These are phyloP conservation scores for Saturnispora saitoi DNA, from an alignment of 805 yeast species.

Conservation along the genomic window DNA sequence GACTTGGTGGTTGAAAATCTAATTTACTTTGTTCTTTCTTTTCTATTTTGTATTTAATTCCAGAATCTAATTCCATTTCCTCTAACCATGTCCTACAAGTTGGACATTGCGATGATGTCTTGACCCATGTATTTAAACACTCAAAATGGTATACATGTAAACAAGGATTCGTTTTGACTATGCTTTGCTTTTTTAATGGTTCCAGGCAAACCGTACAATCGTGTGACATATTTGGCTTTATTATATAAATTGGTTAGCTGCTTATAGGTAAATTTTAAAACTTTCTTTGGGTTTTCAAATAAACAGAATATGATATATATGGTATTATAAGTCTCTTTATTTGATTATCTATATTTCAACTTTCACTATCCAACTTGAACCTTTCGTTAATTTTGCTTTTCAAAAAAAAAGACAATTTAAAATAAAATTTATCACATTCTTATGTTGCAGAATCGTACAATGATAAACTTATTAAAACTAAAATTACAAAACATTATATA, in stretches of 20 bases:
- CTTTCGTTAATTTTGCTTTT: too few relatives aligned
- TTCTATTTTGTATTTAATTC: background rate
- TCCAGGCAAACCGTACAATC: conserved; percentile 30
- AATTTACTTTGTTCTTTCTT: conserved; percentile 5
- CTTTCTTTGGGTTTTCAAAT: too few relatives aligned
- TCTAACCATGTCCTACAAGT: conserved; percentile 8
- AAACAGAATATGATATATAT: too few relatives aligned
- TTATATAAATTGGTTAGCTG: too few relatives aligned
- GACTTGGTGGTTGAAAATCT: conserved; percentile 3
- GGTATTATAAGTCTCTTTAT: too few relatives aligned
- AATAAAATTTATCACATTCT: background rate
- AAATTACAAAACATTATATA: conserved; percentile 7
- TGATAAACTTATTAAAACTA: conserved; percentile 1
- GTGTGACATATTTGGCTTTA: background rate
- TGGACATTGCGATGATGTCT: conserved; percentile 30
- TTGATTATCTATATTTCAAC: too few relatives aligned
- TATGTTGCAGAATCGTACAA: background rate
- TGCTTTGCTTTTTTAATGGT: conserved; percentile 14
- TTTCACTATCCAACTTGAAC: too few relatives aligned
- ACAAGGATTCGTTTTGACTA: conserved; percentile 28
- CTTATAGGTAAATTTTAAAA: too few relatives aligned
- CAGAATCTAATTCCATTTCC: conserved; percentile 3
- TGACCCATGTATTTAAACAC: conserved; percentile 30
- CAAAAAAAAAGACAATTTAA: background rate
- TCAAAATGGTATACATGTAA: conserved; percentile 29